Evolutionary conservation across 148 eudicot species (phyloP).

Genomic region (Cornus suecica): DNA sequence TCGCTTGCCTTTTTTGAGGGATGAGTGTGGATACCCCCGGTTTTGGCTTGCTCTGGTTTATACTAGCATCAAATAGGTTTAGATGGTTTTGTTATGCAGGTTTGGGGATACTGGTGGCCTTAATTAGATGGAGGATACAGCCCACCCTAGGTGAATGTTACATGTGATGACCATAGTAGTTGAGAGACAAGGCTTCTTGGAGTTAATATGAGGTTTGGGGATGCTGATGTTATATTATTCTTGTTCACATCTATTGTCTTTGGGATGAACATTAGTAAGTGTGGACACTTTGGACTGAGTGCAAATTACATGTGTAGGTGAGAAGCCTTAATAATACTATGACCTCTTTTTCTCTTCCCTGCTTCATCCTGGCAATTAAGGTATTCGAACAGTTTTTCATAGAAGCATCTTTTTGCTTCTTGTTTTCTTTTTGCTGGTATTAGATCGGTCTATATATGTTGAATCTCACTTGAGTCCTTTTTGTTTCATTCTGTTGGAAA

Average conservation of each 20-base stretch:
- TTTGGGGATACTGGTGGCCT: background rate
- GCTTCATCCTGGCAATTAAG: background rate
- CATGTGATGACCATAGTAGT: background rate
- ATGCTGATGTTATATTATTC: constrained; percentile 7
- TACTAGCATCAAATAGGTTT: background rate
- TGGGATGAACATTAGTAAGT: background rate
- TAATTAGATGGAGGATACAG: constrained; percentile 4
- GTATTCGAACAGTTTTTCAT: background rate
- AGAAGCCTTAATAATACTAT: background rate
- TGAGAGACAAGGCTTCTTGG: constrained; percentile 4
- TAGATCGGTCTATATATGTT: background rate
- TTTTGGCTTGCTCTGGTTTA: background rate
- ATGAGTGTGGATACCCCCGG: background rate
- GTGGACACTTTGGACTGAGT: constrained; percentile 7
- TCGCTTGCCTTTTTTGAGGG: background rate
- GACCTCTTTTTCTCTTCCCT: background rate
- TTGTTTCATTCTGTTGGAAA: background rate
- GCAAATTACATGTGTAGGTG: constrained; percentile 3
- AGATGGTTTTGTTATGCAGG: constrained; percentile 11
- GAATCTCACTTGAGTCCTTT: background rate
- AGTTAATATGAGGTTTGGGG: constrained; percentile 7
- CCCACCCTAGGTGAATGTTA: background rate
- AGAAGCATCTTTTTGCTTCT: background rate
- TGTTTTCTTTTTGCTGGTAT: background rate
- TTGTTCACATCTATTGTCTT: constrained; percentile 2